These are phyloP conservation scores for Nemania diffusa DNA, from an alignment of 2,329 filamentous ascomycete species.

Conservation along the genomic window DNA sequence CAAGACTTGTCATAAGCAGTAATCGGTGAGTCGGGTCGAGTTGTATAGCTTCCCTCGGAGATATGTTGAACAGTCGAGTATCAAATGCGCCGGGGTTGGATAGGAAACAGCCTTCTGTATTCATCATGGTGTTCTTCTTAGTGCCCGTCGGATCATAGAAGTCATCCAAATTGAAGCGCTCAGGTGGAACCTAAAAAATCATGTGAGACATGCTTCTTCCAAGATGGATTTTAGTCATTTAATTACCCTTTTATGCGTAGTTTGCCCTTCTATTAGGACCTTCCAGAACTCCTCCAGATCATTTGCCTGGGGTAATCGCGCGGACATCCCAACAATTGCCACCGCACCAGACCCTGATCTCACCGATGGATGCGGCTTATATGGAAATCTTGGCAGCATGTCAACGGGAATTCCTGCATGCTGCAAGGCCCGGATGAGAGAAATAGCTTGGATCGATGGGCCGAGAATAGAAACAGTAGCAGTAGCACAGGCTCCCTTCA, in stretches of 20 bases:
- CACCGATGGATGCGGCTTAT: neutral
- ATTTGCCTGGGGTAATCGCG: constrained; percentile 49
- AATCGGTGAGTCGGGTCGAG: constrained; percentile 37
- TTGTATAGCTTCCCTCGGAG: constrained; percentile 38
- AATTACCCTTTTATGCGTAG: constrained; percentile 44
- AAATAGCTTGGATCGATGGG: constrained; percentile 24
- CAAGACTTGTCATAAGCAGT: constrained; percentile 39
- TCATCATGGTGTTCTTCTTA: constrained; percentile 40
- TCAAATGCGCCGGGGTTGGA: constrained; percentile 43
- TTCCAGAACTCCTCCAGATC: constrained; percentile 50
- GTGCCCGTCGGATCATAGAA: constrained; percentile 42
- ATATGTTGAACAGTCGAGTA: constrained; percentile 38
- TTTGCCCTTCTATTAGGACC: constrained; percentile 44
- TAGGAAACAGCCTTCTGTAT: constrained; percentile 39
- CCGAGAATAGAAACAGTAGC: constrained; percentile 30
- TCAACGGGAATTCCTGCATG: constrained; percentile 10
- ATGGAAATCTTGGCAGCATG: neutral
- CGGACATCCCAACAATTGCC: constrained; percentile 54
- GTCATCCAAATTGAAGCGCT: constrained; percentile 41
- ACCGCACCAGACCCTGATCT: constrained; percentile 27
- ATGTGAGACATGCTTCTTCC: constrained; percentile 4
- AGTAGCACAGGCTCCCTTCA: constrained; percentile 20
- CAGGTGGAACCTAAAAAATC: constrained; percentile 35
- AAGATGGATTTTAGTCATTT: neutral
- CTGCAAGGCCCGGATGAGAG: constrained; percentile 17